Conservation (phyloP, 768 basidiomycete species). For the Lepiota brunneoincarnata region DNA sequence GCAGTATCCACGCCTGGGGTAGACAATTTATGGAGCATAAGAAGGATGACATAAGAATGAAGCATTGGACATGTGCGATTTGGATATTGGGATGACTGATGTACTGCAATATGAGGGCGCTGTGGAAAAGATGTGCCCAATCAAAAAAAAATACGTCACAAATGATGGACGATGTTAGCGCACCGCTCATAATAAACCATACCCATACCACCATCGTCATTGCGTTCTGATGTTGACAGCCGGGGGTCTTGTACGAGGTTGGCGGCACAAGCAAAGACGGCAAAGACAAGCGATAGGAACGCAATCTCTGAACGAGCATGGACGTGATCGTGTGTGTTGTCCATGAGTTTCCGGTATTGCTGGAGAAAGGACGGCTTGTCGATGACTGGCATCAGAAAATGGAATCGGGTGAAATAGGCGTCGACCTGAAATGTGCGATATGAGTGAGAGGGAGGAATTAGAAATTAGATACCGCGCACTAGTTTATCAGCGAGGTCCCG, state of each 20-base stretch:
- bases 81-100: slow-evolving; percentile 88
- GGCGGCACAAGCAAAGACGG: slow-evolving; percentile 89
- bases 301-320: slow-evolving; percentile 62
- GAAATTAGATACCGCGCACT: slow-evolving; percentile 42
- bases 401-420: slow-evolving; percentile 83
- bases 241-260: slow-evolving; percentile 75
- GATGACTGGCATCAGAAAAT: slow-evolving; percentile 85
- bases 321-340: slow-evolving; percentile 50
- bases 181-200: slow-evolving; percentile 90
- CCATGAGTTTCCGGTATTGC: slow-evolving; percentile 74
- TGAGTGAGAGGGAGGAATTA: slow-evolving; percentile 13
- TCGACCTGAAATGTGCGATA: slow-evolving; percentile 55
- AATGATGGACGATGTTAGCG: slow-evolving; percentile 20
- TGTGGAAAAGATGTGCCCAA: slow-evolving; percentile 26
- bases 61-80: slow-evolving; percentile 85
- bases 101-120: slow-evolving; percentile 87
- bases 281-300: slow-evolving; percentile 80
- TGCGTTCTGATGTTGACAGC: slow-evolving; percentile 49
- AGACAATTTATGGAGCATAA: slow-evolving; percentile 91
- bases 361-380: slow-evolving; percentile 82
- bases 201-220: slow-evolving; percentile 82
- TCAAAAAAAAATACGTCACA: slow-evolving; percentile 13
- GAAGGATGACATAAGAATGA: slow-evolving; percentile 86
- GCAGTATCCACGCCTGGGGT: slow-evolving; percentile 90
- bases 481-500: slow-evolving; percentile 85